These are phyloP conservation scores for Cordyceps fumosorosea DNA, from an alignment of 2,329 filamentous ascomycete genomes.

Conservation along the genomic window DNA sequence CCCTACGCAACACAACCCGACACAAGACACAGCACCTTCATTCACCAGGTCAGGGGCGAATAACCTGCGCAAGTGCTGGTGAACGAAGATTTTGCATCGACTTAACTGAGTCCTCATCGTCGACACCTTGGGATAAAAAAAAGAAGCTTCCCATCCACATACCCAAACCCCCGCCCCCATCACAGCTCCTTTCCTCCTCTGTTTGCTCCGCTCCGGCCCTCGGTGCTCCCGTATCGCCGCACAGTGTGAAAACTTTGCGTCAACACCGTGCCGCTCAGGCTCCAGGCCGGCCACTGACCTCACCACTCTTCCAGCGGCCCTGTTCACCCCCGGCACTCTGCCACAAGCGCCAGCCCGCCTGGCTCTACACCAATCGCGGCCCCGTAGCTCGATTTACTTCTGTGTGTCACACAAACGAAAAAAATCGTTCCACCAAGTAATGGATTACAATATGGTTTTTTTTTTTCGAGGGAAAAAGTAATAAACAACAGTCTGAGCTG, in stretches of 20 bases:
- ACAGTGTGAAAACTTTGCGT: not conserved
- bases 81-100: not conserved
- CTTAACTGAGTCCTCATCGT: not conserved
- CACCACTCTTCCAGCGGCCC: not conserved
- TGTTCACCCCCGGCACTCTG: not conserved
- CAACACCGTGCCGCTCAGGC: not conserved
- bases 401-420: not conserved
- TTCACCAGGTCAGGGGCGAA: not conserved
- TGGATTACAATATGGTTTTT: too few relatives aligned
- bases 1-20: slow-evolving; percentile 8
- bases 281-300: not conserved
- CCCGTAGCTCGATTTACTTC: not conserved
- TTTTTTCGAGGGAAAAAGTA: too few relatives aligned
- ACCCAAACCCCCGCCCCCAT: not conserved
- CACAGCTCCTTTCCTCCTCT: not conserved
- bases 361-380: not conserved
- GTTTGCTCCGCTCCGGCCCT: slow-evolving; percentile 8
- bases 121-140: not conserved
- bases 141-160: not conserved
- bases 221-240: slow-evolving; percentile 7
- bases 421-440: too few relatives aligned
- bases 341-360: slow-evolving; percentile 4
- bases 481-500: too few relatives aligned
- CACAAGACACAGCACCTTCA: not conserved
- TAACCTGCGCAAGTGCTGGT: too few relatives aligned